phyloP scores from a whole-genome alignment of 208 protist genomes.

The Trypanosoma brucei region DNA sequence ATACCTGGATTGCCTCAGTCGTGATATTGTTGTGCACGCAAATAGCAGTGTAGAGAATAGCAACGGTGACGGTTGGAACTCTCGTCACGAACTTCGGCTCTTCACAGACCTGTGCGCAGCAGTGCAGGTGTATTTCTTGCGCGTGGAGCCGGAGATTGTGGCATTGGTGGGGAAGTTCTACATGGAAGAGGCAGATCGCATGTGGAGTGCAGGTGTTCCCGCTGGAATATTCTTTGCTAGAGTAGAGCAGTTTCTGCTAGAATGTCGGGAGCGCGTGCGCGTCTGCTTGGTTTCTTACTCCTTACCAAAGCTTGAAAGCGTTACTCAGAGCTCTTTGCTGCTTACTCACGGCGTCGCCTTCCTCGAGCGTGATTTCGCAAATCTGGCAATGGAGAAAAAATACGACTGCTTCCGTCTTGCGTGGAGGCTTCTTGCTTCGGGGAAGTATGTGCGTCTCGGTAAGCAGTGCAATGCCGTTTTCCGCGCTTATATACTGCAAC shows the following conservation, averaged over 20 bases:
- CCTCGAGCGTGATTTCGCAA: conserved; percentile 43
- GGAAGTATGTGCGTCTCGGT: conserved; percentile 16
- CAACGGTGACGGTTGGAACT: neutral
- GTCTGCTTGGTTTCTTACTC: conserved; percentile 42
- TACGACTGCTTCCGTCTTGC: conserved; percentile 34
- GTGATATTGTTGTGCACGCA: conserved; percentile 10
- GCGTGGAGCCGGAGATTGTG: conserved; percentile 45
- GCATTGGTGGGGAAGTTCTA: conserved; percentile 31
- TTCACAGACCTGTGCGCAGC: conserved; percentile 46
- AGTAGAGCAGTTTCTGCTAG: conserved; percentile 29
- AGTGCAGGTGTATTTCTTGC: conserved; percentile 42
- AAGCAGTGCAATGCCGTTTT: conserved; percentile 18
- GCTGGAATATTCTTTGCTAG: conserved; percentile 33
- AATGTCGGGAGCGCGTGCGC: conserved; percentile 26
- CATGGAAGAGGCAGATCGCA: conserved; percentile 14
- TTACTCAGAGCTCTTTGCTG: conserved; percentile 36
- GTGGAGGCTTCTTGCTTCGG: conserved; percentile 37
- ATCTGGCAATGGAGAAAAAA: conserved; percentile 21
- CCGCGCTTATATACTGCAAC: conserved; percentile 12
- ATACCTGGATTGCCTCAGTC: conserved; percentile 24
- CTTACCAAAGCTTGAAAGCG: conserved; percentile 37
- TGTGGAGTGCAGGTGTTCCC: conserved; percentile 27
- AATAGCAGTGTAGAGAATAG: neutral
- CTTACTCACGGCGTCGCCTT: conserved; percentile 26
- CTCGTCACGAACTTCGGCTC: conserved; percentile 21